Evolutionary conservation across 305 asterid species (phyloP).

Genomic region (Fraxinus baroniana): DNA sequence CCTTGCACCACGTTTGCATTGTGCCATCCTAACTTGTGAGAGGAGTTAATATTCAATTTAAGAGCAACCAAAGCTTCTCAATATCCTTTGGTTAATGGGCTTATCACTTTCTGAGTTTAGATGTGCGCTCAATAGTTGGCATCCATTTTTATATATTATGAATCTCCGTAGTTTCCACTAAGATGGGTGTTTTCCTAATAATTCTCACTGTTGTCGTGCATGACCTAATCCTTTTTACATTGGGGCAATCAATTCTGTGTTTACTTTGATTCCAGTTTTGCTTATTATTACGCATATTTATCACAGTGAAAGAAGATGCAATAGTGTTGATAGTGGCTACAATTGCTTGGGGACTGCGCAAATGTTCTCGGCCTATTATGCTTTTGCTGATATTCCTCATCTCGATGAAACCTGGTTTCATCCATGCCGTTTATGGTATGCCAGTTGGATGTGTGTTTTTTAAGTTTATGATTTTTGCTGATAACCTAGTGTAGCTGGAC

Average conservation of each 20-base stretch:
- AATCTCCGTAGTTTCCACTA: conserved; percentile 7
- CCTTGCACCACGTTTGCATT: neutral
- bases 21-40: neutral
- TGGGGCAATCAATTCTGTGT: conserved; percentile 6
- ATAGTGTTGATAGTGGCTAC: conserved; percentile 95
- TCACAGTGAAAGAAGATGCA: conserved; percentile 90
- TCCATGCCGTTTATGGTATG: conserved; percentile 96
- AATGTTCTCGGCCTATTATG: conserved; percentile 93
- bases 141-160: neutral
- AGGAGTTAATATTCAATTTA: conserved; percentile 6
- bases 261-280: conserved; percentile 22
- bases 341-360: conserved; percentile 95
- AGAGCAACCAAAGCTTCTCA: neutral
- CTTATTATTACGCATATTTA: conserved; percentile 24
- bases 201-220: neutral
- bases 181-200: neutral
- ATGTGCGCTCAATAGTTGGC: neutral
- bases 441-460: conserved; percentile 21
- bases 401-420: conserved; percentile 89
- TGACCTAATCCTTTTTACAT: conserved; percentile 8
- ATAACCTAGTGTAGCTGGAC: neutral
- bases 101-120: conserved; percentile 4
- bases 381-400: conserved; percentile 81
- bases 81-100: neutral
- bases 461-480: conserved; percentile 7